Base-by-base conservation (phyloP, 495 filamentous ascomycete species). In the Lasiosphaeris hirsuta region DNA sequence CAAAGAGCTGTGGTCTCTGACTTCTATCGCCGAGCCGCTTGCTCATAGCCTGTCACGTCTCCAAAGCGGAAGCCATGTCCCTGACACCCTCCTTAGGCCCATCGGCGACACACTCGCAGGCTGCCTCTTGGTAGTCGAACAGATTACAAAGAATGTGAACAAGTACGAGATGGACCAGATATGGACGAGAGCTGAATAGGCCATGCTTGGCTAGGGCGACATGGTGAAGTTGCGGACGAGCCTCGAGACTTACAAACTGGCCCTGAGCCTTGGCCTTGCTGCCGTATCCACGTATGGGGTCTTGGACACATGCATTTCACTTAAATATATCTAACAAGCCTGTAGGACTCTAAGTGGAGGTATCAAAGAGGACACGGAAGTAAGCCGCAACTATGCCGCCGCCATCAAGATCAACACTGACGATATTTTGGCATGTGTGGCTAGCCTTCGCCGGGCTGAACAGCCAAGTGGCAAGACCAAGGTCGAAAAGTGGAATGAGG, bases 381-480 rank as follows among this genome's bases (percentile, higher is more conserved):
- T n/a, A 13, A 52, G 52, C 40, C 48, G 30, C 15, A 33, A 52
- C 5, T 19, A 39, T 23, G 15, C 40, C 8, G 40, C 15, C 10
- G 56, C 38, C 39, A 52, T 45, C 39, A 52, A 44, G 47, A 23
- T 52, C 19, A 58, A 58, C 48, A 58, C 47, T 14, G 48, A 58
- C 0, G 56, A 58, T 1, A 58, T 58, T 9, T 41, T 58, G 0
- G 56, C 56, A 23, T 47, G 56, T 6, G 56, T 58, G 15, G 40
- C 45, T 39, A 52, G 47, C 18, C 36, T 51, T 5, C 55, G 45
- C 10, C 55, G 30, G 7, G 34, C 36, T 10, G 37, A 10, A n/a
- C 36, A 4, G 4, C 23, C 23, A 30, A 55, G 7, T 18, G 36
- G 7, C 18, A 14, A 19, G 23, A 45, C 33, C 23, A 52, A 39